Conservation (phyloP, 2,329 filamentous ascomycete genomes). For the Phaeosphaeriaceae sp. region DNA sequence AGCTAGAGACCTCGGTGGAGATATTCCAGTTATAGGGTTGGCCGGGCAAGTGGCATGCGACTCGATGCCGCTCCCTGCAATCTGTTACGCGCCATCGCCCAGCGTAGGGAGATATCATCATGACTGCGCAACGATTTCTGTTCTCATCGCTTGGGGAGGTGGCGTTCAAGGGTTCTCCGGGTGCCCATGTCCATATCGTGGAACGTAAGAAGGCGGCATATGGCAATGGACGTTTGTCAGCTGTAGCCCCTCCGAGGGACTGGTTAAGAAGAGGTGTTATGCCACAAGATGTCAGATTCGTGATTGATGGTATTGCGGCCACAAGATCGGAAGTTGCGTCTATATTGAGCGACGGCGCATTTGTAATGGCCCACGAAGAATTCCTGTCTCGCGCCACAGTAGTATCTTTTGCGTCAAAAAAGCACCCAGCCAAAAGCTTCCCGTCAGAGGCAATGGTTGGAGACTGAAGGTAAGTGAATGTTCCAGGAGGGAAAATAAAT, state of each 20-base stretch:
- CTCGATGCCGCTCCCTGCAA: conserved; percentile 59
- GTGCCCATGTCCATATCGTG: conserved; percentile 67
- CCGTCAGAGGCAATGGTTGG: conserved; percentile 46
- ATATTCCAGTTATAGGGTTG: conserved; percentile 66
- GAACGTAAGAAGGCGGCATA: conserved; percentile 61
- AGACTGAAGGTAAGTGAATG: conserved; percentile 36
- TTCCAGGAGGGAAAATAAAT: conserved; percentile 61
- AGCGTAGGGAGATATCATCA: conserved; percentile 52
- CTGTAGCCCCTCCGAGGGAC: conserved; percentile 60
- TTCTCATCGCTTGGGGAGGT: conserved; percentile 37
- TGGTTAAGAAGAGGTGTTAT: conserved; percentile 65
- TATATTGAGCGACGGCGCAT: conserved; percentile 22
- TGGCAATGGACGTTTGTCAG: conserved; percentile 53
- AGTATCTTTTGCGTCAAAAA: conserved; percentile 54
- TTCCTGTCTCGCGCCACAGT: conserved; percentile 55
- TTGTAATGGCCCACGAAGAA: conserved; percentile 51
- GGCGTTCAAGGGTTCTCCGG: conserved; percentile 60
- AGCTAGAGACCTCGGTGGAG: conserved; percentile 52
- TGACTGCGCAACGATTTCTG: conserved; percentile 61
- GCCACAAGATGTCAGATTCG: conserved; percentile 62
- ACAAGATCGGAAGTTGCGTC: conserved; percentile 30
- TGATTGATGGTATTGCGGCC: conserved; percentile 32
- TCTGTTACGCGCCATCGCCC: conserved; percentile 66
- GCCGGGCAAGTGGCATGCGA: conserved; percentile 62
- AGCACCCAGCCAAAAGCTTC: conserved; percentile 59